Conservation (phyloP, 2,329 filamentous ascomycete genomes). For the Chalaropsis ovoidea region DNA sequence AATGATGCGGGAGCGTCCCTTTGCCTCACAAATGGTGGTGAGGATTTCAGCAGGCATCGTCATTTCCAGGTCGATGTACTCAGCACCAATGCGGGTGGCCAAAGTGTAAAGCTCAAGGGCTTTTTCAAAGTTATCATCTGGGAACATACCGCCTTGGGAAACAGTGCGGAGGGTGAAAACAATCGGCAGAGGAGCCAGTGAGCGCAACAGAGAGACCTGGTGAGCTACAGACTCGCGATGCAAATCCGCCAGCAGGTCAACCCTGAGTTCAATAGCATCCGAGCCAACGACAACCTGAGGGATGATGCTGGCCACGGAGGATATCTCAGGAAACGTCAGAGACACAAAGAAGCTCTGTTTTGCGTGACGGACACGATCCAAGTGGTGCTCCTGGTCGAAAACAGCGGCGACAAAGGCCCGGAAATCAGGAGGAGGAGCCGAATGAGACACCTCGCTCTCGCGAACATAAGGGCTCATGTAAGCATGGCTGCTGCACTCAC, state of each 20-base stretch:
- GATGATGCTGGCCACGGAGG: slow-evolving; percentile 52
- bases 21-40: slow-evolving; percentile 53
- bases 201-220: slow-evolving; percentile 71
- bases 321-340: slow-evolving; percentile 68
- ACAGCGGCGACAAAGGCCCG: slow-evolving; percentile 30
- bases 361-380: slow-evolving; percentile 37
- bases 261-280: slow-evolving; percentile 88
- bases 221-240: slow-evolving; percentile 66
- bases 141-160: slow-evolving; percentile 79
- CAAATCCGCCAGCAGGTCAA: slow-evolving; percentile 74
- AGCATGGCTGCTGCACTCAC: slow-evolving; percentile 86
- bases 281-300: slow-evolving; percentile 68
- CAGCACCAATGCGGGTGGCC: slow-evolving; percentile 72
- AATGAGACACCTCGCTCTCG: slow-evolving; percentile 21
- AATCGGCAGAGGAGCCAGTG: slow-evolving; percentile 61
- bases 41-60: slow-evolving; percentile 70
- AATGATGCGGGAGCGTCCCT: slow-evolving; percentile 72
- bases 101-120: slow-evolving; percentile 65
- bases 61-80: slow-evolving; percentile 90
- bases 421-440: slow-evolving; percentile 24
- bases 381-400: slow-evolving; percentile 38
- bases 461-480: slow-evolving; percentile 62
- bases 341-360: slow-evolving; percentile 86
- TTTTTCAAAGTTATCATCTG: slow-evolving; percentile 61
- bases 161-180: slow-evolving; percentile 86